Conservation (phyloP, 768 basidiomycete genomes). For the Sporobolomyces roseus region DNA sequence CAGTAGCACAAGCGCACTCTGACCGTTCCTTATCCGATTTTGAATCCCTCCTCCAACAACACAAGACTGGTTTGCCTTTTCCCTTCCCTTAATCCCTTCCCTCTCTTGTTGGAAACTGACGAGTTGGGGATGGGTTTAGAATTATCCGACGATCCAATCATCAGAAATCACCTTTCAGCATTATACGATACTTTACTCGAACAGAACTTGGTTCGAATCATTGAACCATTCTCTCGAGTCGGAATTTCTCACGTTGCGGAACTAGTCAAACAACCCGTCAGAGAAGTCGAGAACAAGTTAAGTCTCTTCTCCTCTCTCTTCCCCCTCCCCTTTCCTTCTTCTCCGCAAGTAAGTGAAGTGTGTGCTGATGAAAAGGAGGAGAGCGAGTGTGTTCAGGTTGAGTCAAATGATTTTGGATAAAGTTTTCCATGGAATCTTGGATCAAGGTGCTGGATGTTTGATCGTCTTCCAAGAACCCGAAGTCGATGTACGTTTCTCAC, state of each 20-base stretch:
- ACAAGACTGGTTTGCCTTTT: conserved; percentile 63
- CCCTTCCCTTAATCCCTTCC: neutral
- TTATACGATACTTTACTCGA: conserved; percentile 94
- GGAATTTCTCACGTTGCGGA: conserved; percentile 85
- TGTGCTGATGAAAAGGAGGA: neutral
- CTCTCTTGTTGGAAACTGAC: neutral
- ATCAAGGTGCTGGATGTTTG: conserved; percentile 87
- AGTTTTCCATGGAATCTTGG: conserved; percentile 88
- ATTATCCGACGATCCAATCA: conserved; percentile 89
- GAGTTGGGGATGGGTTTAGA: conserved; percentile 54
- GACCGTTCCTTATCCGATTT: conserved; percentile 84
- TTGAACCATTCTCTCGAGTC: conserved; percentile 90
- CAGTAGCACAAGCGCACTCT: conserved; percentile 88
- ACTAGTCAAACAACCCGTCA: conserved; percentile 77
- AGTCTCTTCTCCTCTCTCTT: conserved; percentile 46
- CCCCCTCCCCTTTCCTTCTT: neutral
- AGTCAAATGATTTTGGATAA: conserved; percentile 99
- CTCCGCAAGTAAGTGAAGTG: too few relatives aligned
- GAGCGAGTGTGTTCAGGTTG: conserved; percentile 56
- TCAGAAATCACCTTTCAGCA: conserved; percentile 86
- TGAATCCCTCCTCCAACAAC: conserved; percentile 78
- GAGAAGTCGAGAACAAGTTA: conserved; percentile 89
- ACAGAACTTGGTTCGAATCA: conserved; percentile 89
- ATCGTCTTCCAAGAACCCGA: conserved; percentile 84
- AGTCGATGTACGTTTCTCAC: conserved; percentile 54